Base-by-base conservation (phyloP, 23 red algal genomes). In the Agarophyton chilense region DNA sequence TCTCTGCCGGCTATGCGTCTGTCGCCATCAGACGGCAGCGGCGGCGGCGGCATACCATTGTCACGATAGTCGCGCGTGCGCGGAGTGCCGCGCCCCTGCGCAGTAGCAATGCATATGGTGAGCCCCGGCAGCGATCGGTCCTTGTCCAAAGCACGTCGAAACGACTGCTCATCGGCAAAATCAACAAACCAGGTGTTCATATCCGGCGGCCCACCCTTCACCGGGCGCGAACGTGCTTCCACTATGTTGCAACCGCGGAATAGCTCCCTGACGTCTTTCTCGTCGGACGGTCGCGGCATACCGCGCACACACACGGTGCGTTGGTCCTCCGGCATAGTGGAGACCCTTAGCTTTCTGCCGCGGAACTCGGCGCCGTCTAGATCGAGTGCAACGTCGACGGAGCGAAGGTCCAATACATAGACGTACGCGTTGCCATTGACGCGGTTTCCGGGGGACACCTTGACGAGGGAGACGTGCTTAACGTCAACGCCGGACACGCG, bases 151-250 rank as follows among this genome's bases (percentile, higher is more conserved):
- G 85, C 85, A 14, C 85, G 41, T 40, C 50, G 13, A 36, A 89
- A 89, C 18, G 63, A 74, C 2, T 77, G 44, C 29, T 89, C 85
- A n/a, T 89, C 85, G 2, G 49, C 85, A 64, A 89, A 89, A 51
- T 89, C 85, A 7, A 89, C 85, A 70, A 89, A 89, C 85, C 85
- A 89, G 32, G 85, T 89, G 36, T 77, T 89, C 85, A 78, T 63
- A 8, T 89, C 85, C 56, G 85, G 53, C 43, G 82, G 82, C 16
- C 71, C 85, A 7, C 85, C 85, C 31, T 89, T 89, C 7, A 89
- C 85, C 18, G 85, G 85, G 10, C 85, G 44, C 26, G 63, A 65
- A 11, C 85, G 67, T 17, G 71, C 53, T 9, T 72, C 85, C 28
- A 89, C 71, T 63, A 89, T 89, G 50, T 49, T 74, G 47, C 85